Evolutionary conservation across 129 eudicot species (phyloP).

Genomic region (Glebionis coronaria): DNA sequence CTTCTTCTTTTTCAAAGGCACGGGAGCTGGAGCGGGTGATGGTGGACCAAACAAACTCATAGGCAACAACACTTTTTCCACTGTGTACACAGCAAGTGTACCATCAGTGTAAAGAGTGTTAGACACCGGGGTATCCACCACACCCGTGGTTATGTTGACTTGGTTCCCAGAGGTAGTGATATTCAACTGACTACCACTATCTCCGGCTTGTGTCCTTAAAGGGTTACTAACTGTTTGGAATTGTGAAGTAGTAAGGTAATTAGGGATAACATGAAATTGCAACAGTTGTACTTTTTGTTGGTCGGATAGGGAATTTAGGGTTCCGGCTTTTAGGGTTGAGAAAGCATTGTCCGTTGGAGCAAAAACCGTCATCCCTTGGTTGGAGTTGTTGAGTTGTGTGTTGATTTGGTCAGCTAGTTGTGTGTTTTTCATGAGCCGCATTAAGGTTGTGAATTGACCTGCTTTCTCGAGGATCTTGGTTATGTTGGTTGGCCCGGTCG

Average conservation of each 20-base stretch:
- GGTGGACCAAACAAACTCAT: slow-evolving; percentile 49
- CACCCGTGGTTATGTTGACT: slow-evolving; percentile 76
- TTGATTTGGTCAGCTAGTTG: slow-evolving; percentile 23
- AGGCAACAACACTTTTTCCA: slow-evolving; percentile 75
- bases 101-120: slow-evolving; percentile 60
- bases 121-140: slow-evolving; percentile 52
- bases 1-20: slow-evolving; percentile 40
- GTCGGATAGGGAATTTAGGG: slow-evolving; percentile 64
- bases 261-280: slow-evolving; percentile 68
- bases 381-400: slow-evolving; percentile 80
- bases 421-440: slow-evolving; percentile 10
- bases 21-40: slow-evolving; percentile 65
- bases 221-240: slow-evolving; percentile 89
- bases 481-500: slow-evolving; percentile 78
- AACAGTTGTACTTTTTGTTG: slow-evolving; percentile 65
- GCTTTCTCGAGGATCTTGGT: slow-evolving; percentile 59
- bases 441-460: slow-evolving; percentile 18
- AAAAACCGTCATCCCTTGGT: slow-evolving; percentile 65
- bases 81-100: slow-evolving; percentile 71
- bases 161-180: slow-evolving; percentile 71
- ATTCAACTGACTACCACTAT: slow-evolving; percentile 49
- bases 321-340: slow-evolving; percentile 59
- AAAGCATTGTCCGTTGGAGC: slow-evolving; percentile 91
- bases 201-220: slow-evolving; percentile 81
- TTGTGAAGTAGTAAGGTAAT: slow-evolving; percentile 44